Base-by-base conservation (phyloP, 2,329 filamentous ascomycete species). In the Fusarium sp. region DNA sequence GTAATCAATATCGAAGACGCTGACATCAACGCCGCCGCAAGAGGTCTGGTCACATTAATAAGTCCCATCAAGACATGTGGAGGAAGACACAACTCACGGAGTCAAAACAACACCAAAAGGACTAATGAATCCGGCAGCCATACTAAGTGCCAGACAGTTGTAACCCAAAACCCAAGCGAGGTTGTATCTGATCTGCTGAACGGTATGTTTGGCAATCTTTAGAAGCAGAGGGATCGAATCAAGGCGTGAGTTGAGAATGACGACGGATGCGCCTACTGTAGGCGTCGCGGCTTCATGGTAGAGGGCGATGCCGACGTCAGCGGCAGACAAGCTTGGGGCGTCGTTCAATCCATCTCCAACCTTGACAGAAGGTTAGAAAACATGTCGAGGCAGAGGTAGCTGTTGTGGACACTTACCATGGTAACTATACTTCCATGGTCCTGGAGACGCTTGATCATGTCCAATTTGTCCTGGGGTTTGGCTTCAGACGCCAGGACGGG, bases 281-380 rank as follows among this genome's bases (percentile, higher is more conserved):
- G 60, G 47, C 2, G 61, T 35, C 9, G 65, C 40, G 3, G 54
- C 61, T 35, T 67, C 65, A 2, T 57, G 31, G n/a, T 60, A 62
- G 3, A 64, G 42, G 3, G 65, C 60, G 6, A 67, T 63, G 24
- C 65, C 65, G 4, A 67, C 52, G 7, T 67, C 60, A 5, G 65
- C 59, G 8, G 40, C 52, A 2, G 54, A 57, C 20, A 67, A n/a
- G 13, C 59, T 59, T 22, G 52, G 65, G 27, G 60, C 60, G 20
- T 67, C 65, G 16, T 67, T 67, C 1, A 67, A 40, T 2, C 65
- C 65, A 14, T 67, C 65, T 11, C 65, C 60, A 18, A 67, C 34
- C 65, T 67, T 40, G 16, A 57, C 3, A 24, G 13, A 29, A 5
- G 6, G 47, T 31, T 54, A 29, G 7, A 31, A 22, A 52, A 29